Conservation (phyloP, 768 basidiomycete species). For the Lactifluus piperatus region DNA sequence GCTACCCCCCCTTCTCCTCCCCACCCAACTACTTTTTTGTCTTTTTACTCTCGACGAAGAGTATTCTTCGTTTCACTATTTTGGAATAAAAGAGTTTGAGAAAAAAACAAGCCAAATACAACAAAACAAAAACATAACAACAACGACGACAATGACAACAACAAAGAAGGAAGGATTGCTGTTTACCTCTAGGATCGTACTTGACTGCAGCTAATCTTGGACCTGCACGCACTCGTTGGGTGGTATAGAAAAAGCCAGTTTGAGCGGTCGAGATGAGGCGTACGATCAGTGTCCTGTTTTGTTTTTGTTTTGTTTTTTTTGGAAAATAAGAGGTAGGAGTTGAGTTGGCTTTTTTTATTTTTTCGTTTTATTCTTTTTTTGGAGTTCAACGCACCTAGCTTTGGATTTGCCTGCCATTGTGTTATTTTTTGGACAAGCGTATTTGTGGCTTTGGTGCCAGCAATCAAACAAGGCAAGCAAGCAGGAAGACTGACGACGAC, state of each 20-base stretch:
- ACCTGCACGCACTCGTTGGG: conserved; percentile 60
- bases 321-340: no score
- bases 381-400: conserved; percentile 42
- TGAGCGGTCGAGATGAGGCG: conserved; percentile 86
- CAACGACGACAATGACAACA: no score
- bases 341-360: no score
- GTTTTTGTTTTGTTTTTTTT: no score
- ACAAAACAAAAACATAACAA: not conserved
- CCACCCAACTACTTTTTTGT: conserved; percentile 37
- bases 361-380: no score
- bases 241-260: conserved; percentile 89
- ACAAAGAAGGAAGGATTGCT: conserved; percentile 23
- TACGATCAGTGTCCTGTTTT: conserved; percentile 66
- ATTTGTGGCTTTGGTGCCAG: not conserved
- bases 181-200: conserved; percentile 83
- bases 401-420: conserved; percentile 55
- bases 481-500: not conserved
- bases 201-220: conserved; percentile 86
- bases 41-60: conserved; percentile 76
- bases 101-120: not conserved
- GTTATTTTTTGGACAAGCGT: no score
- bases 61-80: conserved; percentile 58
- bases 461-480: no score
- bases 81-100: no score
- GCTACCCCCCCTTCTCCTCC: no score